Evolutionary conservation across 345 rosid genomes (phyloP).

Genomic region (Citrus reticulata): DNA sequence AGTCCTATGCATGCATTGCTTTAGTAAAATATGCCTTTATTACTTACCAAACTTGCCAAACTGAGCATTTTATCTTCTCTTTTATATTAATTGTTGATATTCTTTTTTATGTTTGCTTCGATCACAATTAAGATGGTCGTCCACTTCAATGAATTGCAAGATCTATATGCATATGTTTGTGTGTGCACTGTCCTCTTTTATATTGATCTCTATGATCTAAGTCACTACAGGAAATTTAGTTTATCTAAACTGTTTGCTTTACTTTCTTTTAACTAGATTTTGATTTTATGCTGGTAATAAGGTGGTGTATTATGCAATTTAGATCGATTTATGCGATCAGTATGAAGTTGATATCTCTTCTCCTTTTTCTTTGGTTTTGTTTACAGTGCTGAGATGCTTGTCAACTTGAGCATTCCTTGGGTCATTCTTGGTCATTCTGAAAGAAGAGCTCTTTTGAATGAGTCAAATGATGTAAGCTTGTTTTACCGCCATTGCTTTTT

Average conservation of each 20-base stretch:
- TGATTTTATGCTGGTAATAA: neutral
- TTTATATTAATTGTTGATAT: neutral
- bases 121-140: neutral
- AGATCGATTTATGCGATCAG: neutral
- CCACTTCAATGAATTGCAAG: neutral
- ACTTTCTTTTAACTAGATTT: neutral
- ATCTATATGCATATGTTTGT: neutral
- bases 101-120: neutral
- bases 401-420: conserved; percentile 59
- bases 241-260: neutral
- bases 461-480: conserved; percentile 46
- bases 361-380: neutral
- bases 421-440: conserved; percentile 75
- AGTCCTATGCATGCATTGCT: neutral
- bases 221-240: neutral
- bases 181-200: neutral
- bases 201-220: neutral
- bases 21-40: neutral
- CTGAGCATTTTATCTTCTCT: neutral
- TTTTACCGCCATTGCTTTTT: neutral
- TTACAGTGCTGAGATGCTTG: conserved; percentile 66
- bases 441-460: conserved; percentile 50
- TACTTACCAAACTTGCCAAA: neutral
- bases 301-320: neutral
- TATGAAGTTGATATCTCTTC: neutral